These are phyloP conservation scores for Extremus antarcticus DNA, from an alignment of 495 filamentous ascomycete species.

Conservation along the genomic window DNA sequence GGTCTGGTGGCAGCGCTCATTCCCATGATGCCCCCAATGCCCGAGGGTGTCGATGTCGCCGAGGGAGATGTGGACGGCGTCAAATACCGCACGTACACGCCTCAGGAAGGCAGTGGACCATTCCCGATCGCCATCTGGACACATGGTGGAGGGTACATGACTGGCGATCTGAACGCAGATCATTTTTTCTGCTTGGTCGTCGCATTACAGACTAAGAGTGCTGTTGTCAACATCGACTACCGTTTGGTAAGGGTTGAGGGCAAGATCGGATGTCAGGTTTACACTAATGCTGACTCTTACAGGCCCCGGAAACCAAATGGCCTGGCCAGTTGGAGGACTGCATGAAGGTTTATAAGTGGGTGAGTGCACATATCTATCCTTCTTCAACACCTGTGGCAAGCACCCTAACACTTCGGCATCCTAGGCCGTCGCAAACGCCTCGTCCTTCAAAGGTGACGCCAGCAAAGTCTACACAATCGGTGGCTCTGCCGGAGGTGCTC, in stretches of 20 bases:
- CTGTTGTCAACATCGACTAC: slow-evolving; percentile 28
- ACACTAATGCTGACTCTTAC: no score
- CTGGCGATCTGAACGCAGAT: slow-evolving; percentile 23
- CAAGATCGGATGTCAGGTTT: no score
- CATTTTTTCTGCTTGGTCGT: slow-evolving; percentile 24
- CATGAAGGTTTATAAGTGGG: slow-evolving; percentile 19
- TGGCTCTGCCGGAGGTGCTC: slow-evolving; percentile 23
- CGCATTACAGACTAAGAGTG: slow-evolving; percentile 16
- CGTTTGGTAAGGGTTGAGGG: no score
- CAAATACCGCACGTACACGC: slow-evolving; percentile 10
- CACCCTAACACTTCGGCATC: no score
- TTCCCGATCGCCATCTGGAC: slow-evolving; percentile 3
- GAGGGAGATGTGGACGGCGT: slow-evolving; percentile 12
- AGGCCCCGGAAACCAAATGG: slow-evolving; percentile 22
- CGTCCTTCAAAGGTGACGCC: slow-evolving; percentile 18
- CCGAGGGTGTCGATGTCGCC: slow-evolving; percentile 5
- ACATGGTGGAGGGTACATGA: slow-evolving; percentile 23
- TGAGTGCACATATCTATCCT: no score
- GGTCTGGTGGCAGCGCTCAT: background rate
- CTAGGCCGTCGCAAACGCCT: slow-evolving; percentile 20
- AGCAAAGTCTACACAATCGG: slow-evolving; percentile 22
- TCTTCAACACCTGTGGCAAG: no score
- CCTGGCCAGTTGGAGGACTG: slow-evolving; percentile 23
- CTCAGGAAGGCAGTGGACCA: slow-evolving; percentile 1
- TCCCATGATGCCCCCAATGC: background rate